Evolutionary conservation across 768 basidiomycete species (phyloP).

Genomic region (Leccinellum albellum): DNA sequence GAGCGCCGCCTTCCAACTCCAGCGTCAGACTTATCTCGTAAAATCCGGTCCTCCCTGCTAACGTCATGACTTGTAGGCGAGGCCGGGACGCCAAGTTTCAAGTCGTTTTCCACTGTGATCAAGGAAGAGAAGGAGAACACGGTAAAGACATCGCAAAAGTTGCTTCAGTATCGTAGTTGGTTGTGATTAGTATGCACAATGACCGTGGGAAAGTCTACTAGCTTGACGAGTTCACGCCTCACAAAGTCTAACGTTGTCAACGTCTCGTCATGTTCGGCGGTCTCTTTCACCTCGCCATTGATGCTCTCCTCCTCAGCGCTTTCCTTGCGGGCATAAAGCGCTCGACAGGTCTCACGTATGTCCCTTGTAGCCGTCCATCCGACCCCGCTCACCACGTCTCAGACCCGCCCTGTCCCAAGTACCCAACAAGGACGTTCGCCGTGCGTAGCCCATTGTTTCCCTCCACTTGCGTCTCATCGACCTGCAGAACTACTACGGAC

Average conservation of each 20-base stretch:
- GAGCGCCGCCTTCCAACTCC: slow-evolving; percentile 72
- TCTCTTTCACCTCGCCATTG: slow-evolving; percentile 64
- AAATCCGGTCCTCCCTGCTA: slow-evolving; percentile 12
- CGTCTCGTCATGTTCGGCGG: slow-evolving; percentile 24
- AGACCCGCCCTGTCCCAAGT: slow-evolving; percentile 75
- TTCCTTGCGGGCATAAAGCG: slow-evolving; percentile 83
- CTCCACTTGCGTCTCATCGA: neutral
- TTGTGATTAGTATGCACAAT: slow-evolving; percentile 4
- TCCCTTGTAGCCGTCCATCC: slow-evolving; percentile 5
- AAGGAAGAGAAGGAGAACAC: slow-evolving; percentile 77
- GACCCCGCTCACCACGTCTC: neutral
- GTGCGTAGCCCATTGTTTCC: slow-evolving; percentile 44
- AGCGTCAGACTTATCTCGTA: slow-evolving; percentile 40
- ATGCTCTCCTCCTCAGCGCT: slow-evolving; percentile 74
- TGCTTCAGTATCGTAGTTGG: slow-evolving; percentile 29
- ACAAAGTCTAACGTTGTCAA: too few species aligned
- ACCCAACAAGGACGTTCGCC: slow-evolving; percentile 84
- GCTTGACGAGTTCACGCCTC: too few species aligned
- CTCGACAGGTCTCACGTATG: slow-evolving; percentile 82
- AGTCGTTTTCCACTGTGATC: slow-evolving; percentile 62
- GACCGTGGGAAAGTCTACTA: too few species aligned
- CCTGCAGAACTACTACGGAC: slow-evolving; percentile 61
- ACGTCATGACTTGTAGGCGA: slow-evolving; percentile 42
- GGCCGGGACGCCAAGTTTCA: slow-evolving; percentile 62
- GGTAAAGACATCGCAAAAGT: slow-evolving; percentile 30